Conservation (phyloP, 2,329 filamentous ascomycete species). For the Sporothrix inflata region DNA sequence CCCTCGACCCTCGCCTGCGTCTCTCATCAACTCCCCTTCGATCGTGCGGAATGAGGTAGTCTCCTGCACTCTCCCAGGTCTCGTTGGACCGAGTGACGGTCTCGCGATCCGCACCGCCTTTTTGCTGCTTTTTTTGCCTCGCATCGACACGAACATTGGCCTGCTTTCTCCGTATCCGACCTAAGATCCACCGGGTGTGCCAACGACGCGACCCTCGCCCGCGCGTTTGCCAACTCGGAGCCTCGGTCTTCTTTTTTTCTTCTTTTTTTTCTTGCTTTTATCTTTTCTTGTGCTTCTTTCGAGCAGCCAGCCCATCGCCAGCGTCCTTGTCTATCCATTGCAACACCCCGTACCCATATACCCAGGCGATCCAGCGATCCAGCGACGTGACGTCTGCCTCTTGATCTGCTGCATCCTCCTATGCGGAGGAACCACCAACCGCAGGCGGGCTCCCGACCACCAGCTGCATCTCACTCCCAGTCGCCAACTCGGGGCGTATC, state of each 20-base stretch:
- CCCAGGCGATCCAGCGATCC: neutral
- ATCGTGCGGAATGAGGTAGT: slow-evolving; percentile 61
- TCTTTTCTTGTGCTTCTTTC: neutral
- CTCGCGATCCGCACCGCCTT: slow-evolving; percentile 23
- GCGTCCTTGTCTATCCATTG: neutral
- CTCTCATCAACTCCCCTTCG: neutral
- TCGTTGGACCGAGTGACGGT: slow-evolving; percentile 54
- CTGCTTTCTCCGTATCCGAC: neutral
- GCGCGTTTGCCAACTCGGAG: neutral
- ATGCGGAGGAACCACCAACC: slow-evolving; percentile 60
- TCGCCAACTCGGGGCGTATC: slow-evolving; percentile 59
- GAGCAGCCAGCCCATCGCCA: neutral
- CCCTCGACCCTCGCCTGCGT: neutral
- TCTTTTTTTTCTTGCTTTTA: neutral
- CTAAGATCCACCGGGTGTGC: slow-evolving; percentile 3
- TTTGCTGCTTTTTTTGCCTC: neutral
- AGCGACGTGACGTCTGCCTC: slow-evolving; percentile 8
- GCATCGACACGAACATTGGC: neutral
- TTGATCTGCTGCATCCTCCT: slow-evolving; percentile 30
- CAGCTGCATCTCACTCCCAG: slow-evolving; percentile 55
- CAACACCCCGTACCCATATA: neutral
- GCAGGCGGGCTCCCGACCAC: slow-evolving; percentile 63
- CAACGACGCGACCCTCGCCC: neutral
- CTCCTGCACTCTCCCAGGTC: slow-evolving; percentile 59
- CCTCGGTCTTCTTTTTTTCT: neutral